Percentiles rank a stretch among this genome's conserved stretches.
phyloP scores from a whole-genome alignment of 2,329 filamentous ascomycete genomes.

The Sarocladium kiliense region DNA sequence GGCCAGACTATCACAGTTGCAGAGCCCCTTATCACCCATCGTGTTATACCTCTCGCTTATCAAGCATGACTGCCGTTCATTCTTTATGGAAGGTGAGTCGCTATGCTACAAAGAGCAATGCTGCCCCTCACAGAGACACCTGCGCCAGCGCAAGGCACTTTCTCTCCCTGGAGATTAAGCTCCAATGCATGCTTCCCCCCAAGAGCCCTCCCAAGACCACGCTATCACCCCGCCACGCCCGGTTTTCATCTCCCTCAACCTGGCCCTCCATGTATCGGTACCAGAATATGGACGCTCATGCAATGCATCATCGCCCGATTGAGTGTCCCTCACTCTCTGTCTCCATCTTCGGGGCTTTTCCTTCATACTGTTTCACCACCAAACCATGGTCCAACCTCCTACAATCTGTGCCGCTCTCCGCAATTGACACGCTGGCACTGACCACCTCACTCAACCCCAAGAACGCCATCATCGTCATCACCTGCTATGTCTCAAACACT shows the following conservation, averaged over 20 bases:
- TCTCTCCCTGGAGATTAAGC: not conserved
- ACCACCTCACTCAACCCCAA: not conserved
- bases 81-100: too few species aligned
- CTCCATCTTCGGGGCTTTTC: not conserved
- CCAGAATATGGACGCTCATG: not conserved
- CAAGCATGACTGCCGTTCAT: too few species aligned
- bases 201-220: not conserved
- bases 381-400: not conserved
- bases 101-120: too few species aligned
- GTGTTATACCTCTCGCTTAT: too few species aligned
- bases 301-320: not conserved
- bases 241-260: not conserved
- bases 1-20: too few species aligned
- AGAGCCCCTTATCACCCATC: too few species aligned
- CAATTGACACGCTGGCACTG: constrained; percentile 8
- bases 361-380: not conserved
- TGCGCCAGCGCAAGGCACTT: too few species aligned
- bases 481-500: not conserved
- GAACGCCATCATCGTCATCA: constrained; percentile 5
- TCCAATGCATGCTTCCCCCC: not conserved
- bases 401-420: not conserved
- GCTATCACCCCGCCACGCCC: not conserved
- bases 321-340: not conserved
- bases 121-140: too few species aligned
- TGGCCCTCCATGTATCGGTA: not conserved